Evolutionary conservation across 176 grass and related monocot genomes (phyloP), one percentile per base, ranked within the genome.

Genomic region (Cymbopogon citratus): DNA sequence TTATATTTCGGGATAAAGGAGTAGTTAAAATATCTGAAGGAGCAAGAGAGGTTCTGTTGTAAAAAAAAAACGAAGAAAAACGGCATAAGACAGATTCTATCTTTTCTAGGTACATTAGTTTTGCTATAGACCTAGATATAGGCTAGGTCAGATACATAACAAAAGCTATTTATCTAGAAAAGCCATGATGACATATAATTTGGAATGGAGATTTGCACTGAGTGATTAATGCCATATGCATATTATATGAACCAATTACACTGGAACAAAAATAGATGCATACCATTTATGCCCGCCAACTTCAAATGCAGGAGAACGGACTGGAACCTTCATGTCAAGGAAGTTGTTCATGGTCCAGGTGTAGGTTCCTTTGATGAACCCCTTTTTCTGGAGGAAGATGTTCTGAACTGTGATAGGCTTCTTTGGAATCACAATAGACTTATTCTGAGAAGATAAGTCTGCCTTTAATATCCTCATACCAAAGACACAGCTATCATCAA

Each of bases 401-500:
- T 75, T 76, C 36, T 43, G 71, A 75, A 87, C 49, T 68, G 35
- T 21, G 61, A 8, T 33, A 74, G 41, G 34, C 36, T 76, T 81
- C 21, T 87, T 76, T 19, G 40, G 2, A 86, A 65, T 10, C 56
- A 38, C 54, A 85, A 61, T 18, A 36, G 5, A 33, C 11, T 64
- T 85, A 23, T 52, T 72, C 36, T 85, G 6, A 60, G 62, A 59
- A 60, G 25, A 52, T 6, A 81, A 11, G 12, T 69, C 38, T 1
- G 56, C 23, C 36, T 76, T 60, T 67, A 81, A 60, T 75, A 87
- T 74, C 35, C 66, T 66, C 77, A 81, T 63, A 81, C 71, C 38
- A 24, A 86, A 73, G 44, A 86, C 63, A 81, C 78, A 81, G 1
- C 63, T 70, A 76, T 87, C 78, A 76, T 81, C 85, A 69, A 87